Conservation (phyloP, 228 moss, liverwort and hornwort genomes). For the Sphagnum magellanicum region DNA sequence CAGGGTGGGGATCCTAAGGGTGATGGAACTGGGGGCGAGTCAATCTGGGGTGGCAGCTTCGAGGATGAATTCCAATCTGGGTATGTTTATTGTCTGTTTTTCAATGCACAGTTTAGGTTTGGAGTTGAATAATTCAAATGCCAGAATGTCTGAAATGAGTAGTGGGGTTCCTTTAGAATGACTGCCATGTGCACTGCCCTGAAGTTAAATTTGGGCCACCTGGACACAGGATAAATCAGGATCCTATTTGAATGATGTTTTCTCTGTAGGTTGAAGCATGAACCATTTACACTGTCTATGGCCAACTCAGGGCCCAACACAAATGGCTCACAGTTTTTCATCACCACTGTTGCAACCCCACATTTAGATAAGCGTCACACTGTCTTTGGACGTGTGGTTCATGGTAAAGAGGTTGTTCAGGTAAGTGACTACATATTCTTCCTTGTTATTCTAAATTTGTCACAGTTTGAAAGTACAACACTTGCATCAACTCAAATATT, state of each 20-base stretch:
- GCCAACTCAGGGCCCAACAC: constrained; percentile 56
- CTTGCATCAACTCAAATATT: neutral
- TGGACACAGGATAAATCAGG: constrained; percentile 1
- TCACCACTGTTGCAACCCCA: constrained; percentile 53
- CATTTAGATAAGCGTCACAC: constrained; percentile 57
- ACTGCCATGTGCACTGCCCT: no score
- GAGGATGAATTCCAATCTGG: constrained; percentile 54
- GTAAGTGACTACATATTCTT: constrained; percentile 17
- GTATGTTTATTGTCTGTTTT: constrained; percentile 12
- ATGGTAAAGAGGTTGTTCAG: constrained; percentile 49
- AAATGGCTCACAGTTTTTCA: constrained; percentile 72
- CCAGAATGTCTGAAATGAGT: no score
- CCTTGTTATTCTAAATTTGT: neutral
- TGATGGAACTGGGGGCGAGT: constrained; percentile 64
- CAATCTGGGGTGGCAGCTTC: constrained; percentile 66
- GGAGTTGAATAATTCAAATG: neutral
- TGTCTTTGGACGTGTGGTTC: constrained; percentile 61
- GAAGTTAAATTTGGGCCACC: neutral
- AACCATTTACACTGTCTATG: constrained; percentile 64
- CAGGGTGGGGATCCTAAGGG: constrained; percentile 74
- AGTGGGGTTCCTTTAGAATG: no score
- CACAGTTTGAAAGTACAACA: neutral
- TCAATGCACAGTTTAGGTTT: neutral
- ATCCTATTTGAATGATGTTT: neutral
- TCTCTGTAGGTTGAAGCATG: constrained; percentile 52